Evolutionary conservation across 2,329 filamentous ascomycete genomes (phyloP), one percentile per base, ranked within the genome.

Genomic region (Beauveria asiatica): DNA sequence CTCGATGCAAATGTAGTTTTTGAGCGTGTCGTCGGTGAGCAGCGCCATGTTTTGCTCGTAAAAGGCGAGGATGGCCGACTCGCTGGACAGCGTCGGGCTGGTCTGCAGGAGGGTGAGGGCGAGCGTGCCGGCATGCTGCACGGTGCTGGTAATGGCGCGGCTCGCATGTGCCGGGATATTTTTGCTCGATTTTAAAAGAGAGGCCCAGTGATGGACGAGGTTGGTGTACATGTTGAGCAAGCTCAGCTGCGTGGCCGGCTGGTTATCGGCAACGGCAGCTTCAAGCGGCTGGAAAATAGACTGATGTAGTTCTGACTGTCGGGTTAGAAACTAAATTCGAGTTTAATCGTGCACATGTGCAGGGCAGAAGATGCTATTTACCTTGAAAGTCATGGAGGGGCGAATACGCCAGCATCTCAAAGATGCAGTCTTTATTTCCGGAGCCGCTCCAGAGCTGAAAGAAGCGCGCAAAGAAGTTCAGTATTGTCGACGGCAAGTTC

Each of bases 161-260:
- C 74, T 72, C 4, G 74, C 73, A 23, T 75, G 68, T 1, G 66
- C 49, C 1, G 75, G 73, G 13, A 75, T 67, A 4, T 68, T 52
- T 1, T 75, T 69, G 3, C 69, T 68, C 0, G 80, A 74, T 21
- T 76, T 71, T 49, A 85, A 70, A 3, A 71, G 63, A 10, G 75
- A 69, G 7, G 74, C 75, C 84, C 84, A 87, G 61, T 84, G 80
- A 11, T 78, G 80, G 50, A 93, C 78, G 6, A 95, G 75, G 11
- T 73, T 72, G 1, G 81, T 85, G 71, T 93, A 94, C 63, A 91
- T 85, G 1, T 72, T 71, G 3, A 94, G 78, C 2, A 95, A 74
- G 2, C 76, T 76, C 0, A 81, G 68, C 65, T 86, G 86, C 0
- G 85, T 83, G 6, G 75, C 67, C 0, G 77, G 61, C 1, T 75